Evolutionary conservation across 2,329 filamentous ascomycete genomes (phyloP).

Genomic region (Arthrobotrys pseudoclavata): DNA sequence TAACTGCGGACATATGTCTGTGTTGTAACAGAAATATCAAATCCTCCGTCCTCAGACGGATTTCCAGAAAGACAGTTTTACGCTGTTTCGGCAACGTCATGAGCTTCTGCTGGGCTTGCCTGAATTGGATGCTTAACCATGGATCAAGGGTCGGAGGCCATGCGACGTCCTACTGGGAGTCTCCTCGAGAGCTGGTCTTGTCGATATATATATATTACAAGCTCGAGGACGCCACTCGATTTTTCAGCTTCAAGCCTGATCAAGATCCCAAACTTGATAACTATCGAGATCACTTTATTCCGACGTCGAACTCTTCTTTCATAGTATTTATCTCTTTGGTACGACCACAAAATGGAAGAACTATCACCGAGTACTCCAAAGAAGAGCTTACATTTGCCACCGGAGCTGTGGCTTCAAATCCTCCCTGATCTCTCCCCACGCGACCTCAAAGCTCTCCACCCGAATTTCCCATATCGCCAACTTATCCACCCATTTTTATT

Average conservation of each 20-base stretch:
- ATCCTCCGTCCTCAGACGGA: constrained; percentile 21
- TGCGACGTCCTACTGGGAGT: constrained; percentile 20
- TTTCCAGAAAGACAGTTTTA: constrained; percentile 32
- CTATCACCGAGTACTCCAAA: neutral
- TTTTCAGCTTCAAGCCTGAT: constrained; percentile 25
- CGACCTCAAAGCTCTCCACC: constrained; percentile 36
- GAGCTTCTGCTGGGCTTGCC: constrained; percentile 31
- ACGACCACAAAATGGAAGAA: neutral
- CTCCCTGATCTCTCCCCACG: constrained; percentile 30
- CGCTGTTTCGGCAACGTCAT: constrained; percentile 32
- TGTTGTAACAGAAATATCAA: constrained; percentile 30
- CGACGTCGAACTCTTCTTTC: neutral
- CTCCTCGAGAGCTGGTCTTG: constrained; percentile 7
- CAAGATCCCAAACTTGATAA: constrained; percentile 16
- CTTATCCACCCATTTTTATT: constrained; percentile 37
- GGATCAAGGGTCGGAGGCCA: constrained; percentile 30
- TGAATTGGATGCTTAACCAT: constrained; percentile 24
- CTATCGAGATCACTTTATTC: neutral
- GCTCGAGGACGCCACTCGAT: constrained; percentile 24
- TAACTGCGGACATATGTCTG: constrained; percentile 8
- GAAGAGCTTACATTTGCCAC: constrained; percentile 30
- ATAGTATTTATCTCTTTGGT: neutral
- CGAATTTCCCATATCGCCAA: constrained; percentile 37
- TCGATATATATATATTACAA: constrained; percentile 17
- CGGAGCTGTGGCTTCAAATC: constrained; percentile 37